Evolutionary conservation across 73 alveolate genomes (phyloP).

Genomic region (Paramecium octaurelia): DNA sequence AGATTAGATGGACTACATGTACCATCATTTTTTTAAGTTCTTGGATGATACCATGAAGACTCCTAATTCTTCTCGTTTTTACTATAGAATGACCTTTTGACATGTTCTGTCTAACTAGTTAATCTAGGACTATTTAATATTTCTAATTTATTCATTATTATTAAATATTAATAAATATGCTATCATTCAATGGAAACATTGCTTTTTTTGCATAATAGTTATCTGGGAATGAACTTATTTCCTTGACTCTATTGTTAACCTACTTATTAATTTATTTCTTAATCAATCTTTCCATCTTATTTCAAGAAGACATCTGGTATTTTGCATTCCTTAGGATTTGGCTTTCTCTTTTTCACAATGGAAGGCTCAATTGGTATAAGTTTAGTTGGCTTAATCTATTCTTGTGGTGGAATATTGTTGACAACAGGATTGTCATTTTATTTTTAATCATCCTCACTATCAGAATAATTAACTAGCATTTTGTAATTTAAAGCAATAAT

Average conservation of each 20-base stretch:
- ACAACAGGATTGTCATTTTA: background rate
- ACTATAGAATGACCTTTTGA: background rate
- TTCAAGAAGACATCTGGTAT: background rate
- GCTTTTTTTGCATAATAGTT: background rate
- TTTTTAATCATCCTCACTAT: background rate
- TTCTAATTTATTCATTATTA: background rate
- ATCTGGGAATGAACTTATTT: background rate
- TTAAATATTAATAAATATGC: background rate
- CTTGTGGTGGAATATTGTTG: background rate
- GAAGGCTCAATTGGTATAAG: background rate
- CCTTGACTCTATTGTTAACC: background rate
- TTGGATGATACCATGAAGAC: background rate
- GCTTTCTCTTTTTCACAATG: background rate
- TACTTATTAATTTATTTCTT: background rate
- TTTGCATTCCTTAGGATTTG: background rate
- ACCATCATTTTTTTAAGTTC: background rate
- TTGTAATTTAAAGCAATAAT: background rate
- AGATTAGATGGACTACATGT: background rate
- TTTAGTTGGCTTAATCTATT: background rate
- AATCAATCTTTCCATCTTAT: background rate
- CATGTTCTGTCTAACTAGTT: background rate
- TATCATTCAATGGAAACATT: background rate
- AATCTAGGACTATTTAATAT: background rate
- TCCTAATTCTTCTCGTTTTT: background rate
- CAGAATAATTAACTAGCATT: background rate